Evolutionary conservation across 2,329 filamentous ascomycete genomes (phyloP), one percentile per base, ranked within the genome.

Genomic region (Escovopsis weberi): DNA sequence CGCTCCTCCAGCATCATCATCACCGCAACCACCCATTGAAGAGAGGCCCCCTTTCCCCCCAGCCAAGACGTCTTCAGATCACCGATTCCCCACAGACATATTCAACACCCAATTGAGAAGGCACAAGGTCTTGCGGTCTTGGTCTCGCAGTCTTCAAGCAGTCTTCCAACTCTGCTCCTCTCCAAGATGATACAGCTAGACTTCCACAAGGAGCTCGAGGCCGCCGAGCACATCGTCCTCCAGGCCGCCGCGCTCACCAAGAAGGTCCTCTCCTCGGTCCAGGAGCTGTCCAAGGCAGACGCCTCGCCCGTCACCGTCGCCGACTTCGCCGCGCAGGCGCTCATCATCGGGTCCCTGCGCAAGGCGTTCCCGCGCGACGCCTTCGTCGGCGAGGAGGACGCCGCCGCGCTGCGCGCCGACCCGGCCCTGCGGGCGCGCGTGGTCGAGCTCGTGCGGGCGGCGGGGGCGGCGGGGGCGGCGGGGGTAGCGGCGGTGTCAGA

Each of bases 381-480:
- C n/a, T 77, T 79, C 48, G 62, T 81, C 35, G 76, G 75, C 43
- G 76, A 81, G 56, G 77, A 80, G 55, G 69, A 69, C 48, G 68
- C 74, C 1, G 65, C 63, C 30, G 66, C 66, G 35, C 61, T 80
- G 39, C 66, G 74, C 37, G 45, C 54, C 37, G 66, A 78, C 46
- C 55, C 58, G 3, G 52, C 51, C 4, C 62, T 80, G 4, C 62
- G 67, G 26, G 58, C 67, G 10, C 59, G 66, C n/a, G 74, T 79
- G 5, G 78, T 72, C 67, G 62, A 70, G 15, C 60, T 79, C 38
- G 72, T 75, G 12, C 58, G 52, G 4, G 55, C 59, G 30, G 40
- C 43, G 30, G 12, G 44, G 41, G 55, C 59, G 30, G 40, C 43
- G 30, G 12, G 44, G 41, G 12, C 44, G 41, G n/a, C 38, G 8